Evolutionary conservation across 2,329 filamentous ascomycete genomes (phyloP), one percentile per base, ranked within the genome.

Genomic region (Hyphodiscus sp.): DNA sequence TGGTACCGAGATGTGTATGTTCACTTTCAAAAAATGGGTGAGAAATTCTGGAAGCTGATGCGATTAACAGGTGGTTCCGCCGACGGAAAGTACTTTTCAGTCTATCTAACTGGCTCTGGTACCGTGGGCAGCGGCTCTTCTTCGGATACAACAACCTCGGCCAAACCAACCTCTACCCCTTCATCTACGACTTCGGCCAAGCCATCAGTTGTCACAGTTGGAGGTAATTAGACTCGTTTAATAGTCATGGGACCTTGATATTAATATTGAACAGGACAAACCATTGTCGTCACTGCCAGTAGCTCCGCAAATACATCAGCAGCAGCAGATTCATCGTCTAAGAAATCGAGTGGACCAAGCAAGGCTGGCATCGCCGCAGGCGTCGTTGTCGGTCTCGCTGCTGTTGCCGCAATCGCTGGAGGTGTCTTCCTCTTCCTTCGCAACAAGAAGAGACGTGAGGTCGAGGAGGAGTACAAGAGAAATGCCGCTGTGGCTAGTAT

Each of bases 351-450:
- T 2, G 49, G 57, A 33, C 55, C 62, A 48, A 68, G 55, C 43
- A 87, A 83, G n/a, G 87, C 83, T 41, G 90, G 86, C 47, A 91
- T 97, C 61, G 91, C 87, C 18, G 92, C 85, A 10, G 92, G 92
- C 56, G 88, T 90, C 1, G 91, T 96, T 1, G 87, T 94, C 9
- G 91, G 89, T 54, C 82, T 96, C 1, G 74, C 95, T 1, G 87
- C 74, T 1, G 65, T 91, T 4, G 80, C 76, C 50, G 86, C 77
- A 15, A 76, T 88, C 18, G 74, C 81, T 13, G 89, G 83, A 45
- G 91, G 81, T 50, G 72, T 78, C 5, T 85, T 90, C 70, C 84
- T 95, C 68, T 87, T 81, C 65, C 72, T 94, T 62, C 86, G 89
- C 51, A 84, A 85, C 59, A 86, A 82, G 73, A 84, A 85, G 65